These are phyloP conservation scores for Annulohypoxylon nitens DNA, from an alignment of 495 filamentous ascomycete genomes.

Conservation along the genomic window DNA sequence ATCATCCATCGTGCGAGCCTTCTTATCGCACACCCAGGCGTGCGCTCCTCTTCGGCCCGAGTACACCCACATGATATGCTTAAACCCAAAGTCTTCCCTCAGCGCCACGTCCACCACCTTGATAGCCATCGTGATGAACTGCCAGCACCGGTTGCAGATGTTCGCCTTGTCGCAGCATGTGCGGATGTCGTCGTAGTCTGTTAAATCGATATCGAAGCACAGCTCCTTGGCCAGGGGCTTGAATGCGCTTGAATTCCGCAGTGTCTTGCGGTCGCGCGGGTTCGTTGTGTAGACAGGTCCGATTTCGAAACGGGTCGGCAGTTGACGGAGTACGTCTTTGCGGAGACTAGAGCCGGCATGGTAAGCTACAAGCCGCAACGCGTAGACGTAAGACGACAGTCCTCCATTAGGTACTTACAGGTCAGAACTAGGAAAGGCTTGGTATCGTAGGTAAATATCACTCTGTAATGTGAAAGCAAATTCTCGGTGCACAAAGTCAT, in stretches of 20 bases:
- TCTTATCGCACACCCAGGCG: slow-evolving; percentile 98
- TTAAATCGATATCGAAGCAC: slow-evolving; percentile 99
- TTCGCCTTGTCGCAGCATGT: slow-evolving; percentile 94
- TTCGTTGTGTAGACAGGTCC: slow-evolving; percentile 94
- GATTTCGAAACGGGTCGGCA: slow-evolving; percentile 96
- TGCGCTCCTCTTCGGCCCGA: slow-evolving; percentile 95
- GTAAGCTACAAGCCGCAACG: slow-evolving; percentile 19
- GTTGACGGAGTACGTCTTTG: slow-evolving; percentile 87
- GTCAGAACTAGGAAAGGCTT: slow-evolving; percentile 87
- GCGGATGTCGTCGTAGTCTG: slow-evolving; percentile 96
- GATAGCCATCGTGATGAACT: slow-evolving; percentile 96
- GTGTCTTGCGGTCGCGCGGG: slow-evolving; percentile 90
- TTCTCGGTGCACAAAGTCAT: slow-evolving; percentile 92
- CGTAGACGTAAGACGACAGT: neutral
- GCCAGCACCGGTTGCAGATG: slow-evolving; percentile 95
- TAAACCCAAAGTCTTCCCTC: slow-evolving; percentile 93
- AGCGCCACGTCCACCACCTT: slow-evolving; percentile 90
- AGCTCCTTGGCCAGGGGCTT: slow-evolving; percentile 88
- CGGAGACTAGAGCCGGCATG: slow-evolving; percentile 70
- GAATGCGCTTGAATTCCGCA: slow-evolving; percentile 80
- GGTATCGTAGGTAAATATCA: slow-evolving; percentile 92
- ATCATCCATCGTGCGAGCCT: slow-evolving; percentile 85
- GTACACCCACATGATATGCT: slow-evolving; percentile 98
- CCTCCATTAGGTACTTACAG: slow-evolving; percentile 65
- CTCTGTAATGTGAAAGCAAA: slow-evolving; percentile 93